phyloP scores from a whole-genome alignment of 2,329 filamentous ascomycete species.

The Botrytis fragariae region DNA sequence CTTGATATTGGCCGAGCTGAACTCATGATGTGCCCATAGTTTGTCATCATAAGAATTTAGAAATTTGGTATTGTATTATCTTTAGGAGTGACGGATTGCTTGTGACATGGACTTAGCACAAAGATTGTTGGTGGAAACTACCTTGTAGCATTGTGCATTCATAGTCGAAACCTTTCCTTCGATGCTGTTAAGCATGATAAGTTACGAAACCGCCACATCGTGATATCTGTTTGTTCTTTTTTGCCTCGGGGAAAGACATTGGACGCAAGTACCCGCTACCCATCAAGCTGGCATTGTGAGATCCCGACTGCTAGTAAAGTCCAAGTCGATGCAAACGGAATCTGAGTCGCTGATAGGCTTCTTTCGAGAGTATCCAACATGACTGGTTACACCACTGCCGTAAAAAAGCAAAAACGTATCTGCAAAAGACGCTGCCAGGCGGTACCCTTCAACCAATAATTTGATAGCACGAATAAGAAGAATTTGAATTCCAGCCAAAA shows the following conservation, averaged over 20 bases:
- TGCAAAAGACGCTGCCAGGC: background rate
- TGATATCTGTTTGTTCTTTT: background rate
- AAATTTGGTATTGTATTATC: background rate
- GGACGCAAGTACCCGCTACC: background rate
- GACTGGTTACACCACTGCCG: background rate
- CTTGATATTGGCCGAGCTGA: background rate
- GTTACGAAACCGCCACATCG: background rate
- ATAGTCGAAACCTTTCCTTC: background rate
- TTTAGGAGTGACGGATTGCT: background rate
- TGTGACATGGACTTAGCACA: background rate
- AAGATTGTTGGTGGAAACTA: background rate
- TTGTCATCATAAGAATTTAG: background rate
- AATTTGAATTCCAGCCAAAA: background rate
- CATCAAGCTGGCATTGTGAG: background rate
- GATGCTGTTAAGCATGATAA: background rate
- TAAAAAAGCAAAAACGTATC: background rate
- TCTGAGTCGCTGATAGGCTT: background rate
- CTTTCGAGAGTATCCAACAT: background rate
- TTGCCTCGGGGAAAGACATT: background rate
- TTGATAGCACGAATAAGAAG: background rate
- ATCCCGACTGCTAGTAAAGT: background rate
- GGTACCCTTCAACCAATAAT: background rate
- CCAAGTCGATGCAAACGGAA: background rate
- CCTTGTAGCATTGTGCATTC: background rate
- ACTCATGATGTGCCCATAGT: background rate